phyloP scores from a whole-genome alignment of 345 rosid species.

The Aquilaria yunnanensis region DNA sequence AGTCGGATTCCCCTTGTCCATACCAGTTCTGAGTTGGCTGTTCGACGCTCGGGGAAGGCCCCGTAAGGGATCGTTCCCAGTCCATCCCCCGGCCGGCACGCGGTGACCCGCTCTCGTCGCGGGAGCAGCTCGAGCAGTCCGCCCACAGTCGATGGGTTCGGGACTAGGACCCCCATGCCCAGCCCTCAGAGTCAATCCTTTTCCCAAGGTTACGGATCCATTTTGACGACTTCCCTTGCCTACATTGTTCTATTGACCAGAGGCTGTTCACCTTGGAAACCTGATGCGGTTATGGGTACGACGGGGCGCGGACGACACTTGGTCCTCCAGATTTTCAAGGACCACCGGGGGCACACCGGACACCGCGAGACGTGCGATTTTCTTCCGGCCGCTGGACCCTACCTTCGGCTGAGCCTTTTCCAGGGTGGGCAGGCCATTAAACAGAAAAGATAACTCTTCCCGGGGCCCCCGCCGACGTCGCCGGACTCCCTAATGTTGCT shows the following conservation, averaged over 20 bases:
- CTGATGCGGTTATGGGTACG: too few species aligned
- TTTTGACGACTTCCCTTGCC: background rate
- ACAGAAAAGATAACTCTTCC: conserved; percentile 21
- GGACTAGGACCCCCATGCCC: conserved; percentile 7
- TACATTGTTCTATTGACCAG: too few species aligned
- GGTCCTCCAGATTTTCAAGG: conserved; percentile 22
- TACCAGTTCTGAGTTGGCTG: too few species aligned
- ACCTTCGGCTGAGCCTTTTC: conserved; percentile 3
- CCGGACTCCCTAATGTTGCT: conserved; percentile 18
- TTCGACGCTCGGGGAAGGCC: too few species aligned
- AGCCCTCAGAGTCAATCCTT: conserved; percentile 12
- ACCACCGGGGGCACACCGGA: background rate
- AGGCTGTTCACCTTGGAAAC: too few species aligned
- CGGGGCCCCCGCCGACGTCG: conserved; percentile 20
- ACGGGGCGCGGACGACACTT: too few species aligned
- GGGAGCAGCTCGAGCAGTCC: conserved; percentile 8
- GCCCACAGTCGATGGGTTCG: conserved; percentile 3
- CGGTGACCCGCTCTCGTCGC: too few species aligned
- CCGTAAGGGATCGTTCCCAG: too few species aligned
- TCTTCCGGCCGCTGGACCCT: conserved; percentile 1
- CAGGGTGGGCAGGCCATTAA: conserved; percentile 19
- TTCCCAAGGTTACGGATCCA: background rate
- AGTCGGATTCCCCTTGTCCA: too few species aligned
- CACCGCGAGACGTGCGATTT: background rate
- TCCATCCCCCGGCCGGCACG: too few species aligned